phyloP scores from a whole-genome alignment of 495 filamentous ascomycete genomes.

The Tricharina praecox region DNA sequence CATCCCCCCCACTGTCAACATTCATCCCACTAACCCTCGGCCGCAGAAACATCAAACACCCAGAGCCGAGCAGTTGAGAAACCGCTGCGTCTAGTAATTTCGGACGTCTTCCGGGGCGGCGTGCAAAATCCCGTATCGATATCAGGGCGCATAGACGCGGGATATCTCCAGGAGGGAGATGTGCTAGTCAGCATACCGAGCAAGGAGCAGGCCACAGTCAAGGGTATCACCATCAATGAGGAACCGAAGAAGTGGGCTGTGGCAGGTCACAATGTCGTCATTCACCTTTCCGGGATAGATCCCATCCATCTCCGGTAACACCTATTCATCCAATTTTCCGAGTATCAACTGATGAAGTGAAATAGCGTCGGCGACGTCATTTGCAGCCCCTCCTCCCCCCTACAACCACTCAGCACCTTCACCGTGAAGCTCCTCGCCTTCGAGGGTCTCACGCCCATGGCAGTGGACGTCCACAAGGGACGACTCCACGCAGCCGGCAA shows the following conservation, averaged over 20 bases:
- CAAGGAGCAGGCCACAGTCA: slow-evolving; percentile 59
- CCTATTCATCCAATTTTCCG: too few relatives aligned
- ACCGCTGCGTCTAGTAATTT: slow-evolving; percentile 61
- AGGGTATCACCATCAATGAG: slow-evolving; percentile 56
- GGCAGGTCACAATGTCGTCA: slow-evolving; percentile 73
- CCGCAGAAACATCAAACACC: slow-evolving; percentile 54
- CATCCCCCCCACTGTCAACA: background rate
- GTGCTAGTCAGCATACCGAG: slow-evolving; percentile 61
- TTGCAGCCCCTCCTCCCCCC: slow-evolving; percentile 50
- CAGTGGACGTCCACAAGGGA: slow-evolving; percentile 74
- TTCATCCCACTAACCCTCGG: background rate
- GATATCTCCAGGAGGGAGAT: slow-evolving; percentile 70
- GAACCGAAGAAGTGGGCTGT: slow-evolving; percentile 74
- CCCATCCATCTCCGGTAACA: slow-evolving; percentile 49
- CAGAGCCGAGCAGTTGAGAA: slow-evolving; percentile 52
- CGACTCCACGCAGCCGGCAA: slow-evolving; percentile 61
- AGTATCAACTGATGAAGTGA: background rate
- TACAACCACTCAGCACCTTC: slow-evolving; percentile 51
- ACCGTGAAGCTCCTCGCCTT: slow-evolving; percentile 74
- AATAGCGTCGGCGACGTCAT: slow-evolving; percentile 58
- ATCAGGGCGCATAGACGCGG: slow-evolving; percentile 72
- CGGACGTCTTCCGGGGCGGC: slow-evolving; percentile 56
- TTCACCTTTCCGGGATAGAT: slow-evolving; percentile 78
- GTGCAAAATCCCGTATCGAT: slow-evolving; percentile 58
- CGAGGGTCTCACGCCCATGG: slow-evolving; percentile 72